Base-by-base conservation (phyloP, 306 rosid genomes). In the Cercis canadensis region DNA sequence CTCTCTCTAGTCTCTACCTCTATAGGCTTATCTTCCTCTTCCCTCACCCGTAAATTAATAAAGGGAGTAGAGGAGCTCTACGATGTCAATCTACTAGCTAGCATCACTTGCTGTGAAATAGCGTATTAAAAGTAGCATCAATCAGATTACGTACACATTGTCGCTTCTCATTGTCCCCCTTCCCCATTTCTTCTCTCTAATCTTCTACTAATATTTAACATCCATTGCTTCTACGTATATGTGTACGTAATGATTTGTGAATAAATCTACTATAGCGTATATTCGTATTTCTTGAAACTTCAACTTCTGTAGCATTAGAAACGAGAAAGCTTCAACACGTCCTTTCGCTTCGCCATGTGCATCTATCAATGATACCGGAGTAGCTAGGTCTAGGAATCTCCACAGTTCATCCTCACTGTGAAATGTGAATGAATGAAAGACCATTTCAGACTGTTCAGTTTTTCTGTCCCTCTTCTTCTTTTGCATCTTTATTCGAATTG, bases 51-150 rank as follows among this genome's bases (percentile, higher is more conserved):
- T 29, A 54, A 49, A n/a, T n/a, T 13, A 60, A 62, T n/a, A 70
- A 70, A 68, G 70, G 51, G n/a, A 21, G 50, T 62, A 76, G 85
- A 41, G 49, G 3, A 24, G 29, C 29, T 24, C 29, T 24, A 3
- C 29, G 1, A 24, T 24, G 29, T 24, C 29, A 1, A 24, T 24
- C 29, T 24, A 24, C 29, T 24, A 24, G 29, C 29, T 72, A 63
- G 70, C 78, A 53, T 59, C 83, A 61, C 73, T 79, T 50, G 75
- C 82, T 74, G 75, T 72, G 81, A 67, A 73, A 76, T 72, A 46
- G 74, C 73, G 53, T 74, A 52, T 76, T 58, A 24, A 65, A 75
- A 76, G 78, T 52, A 70, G 36, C 72, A 24, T 65, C 57, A 82
- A 68, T 54, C 78, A 57, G 44, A 46, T 62, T 67, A 70, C 75